These are phyloP conservation scores for Abrus precatorius DNA, from an alignment of 306 rosid genomes.

Conservation along the genomic window DNA sequence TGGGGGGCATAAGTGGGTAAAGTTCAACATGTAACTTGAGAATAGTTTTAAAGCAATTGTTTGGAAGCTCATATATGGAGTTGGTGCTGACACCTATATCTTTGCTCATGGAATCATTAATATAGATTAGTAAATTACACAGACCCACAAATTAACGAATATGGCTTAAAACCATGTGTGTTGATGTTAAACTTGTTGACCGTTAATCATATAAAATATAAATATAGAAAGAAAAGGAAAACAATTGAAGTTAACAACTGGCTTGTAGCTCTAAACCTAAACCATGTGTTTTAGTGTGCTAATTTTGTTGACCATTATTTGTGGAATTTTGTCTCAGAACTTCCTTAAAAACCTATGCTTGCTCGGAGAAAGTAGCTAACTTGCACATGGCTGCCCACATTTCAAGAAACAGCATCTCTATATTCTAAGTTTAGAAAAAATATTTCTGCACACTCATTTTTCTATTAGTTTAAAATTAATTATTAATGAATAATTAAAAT, in stretches of 20 bases:
- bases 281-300: constrained; percentile 36
- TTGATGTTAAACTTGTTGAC: constrained; percentile 20
- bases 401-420: constrained; percentile 38
- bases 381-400: constrained; percentile 57
- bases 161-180: neutral
- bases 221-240: neutral
- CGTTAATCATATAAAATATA: neutral
- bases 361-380: constrained; percentile 55
- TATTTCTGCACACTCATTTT: too few relatives aligned
- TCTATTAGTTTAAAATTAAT: too few relatives aligned
- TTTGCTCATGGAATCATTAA: constrained; percentile 29
- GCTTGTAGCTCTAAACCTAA: neutral
- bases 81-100: constrained; percentile 30
- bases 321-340: constrained; percentile 53
- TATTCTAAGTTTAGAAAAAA: neutral
- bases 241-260: constrained; percentile 20
- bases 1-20: neutral
- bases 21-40: neutral
- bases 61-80: constrained; percentile 21
- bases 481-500: too few relatives aligned
- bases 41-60: constrained; percentile 13
- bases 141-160: neutral
- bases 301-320: constrained; percentile 50
- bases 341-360: constrained; percentile 2
- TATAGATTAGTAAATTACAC: constrained; percentile 1